Percentiles rank a stretch among this genome's conserved stretches.
Evolutionary conservation across 352 stramenopile genomes (phyloP).

Genomic region (Phytophthora megakarya): DNA sequence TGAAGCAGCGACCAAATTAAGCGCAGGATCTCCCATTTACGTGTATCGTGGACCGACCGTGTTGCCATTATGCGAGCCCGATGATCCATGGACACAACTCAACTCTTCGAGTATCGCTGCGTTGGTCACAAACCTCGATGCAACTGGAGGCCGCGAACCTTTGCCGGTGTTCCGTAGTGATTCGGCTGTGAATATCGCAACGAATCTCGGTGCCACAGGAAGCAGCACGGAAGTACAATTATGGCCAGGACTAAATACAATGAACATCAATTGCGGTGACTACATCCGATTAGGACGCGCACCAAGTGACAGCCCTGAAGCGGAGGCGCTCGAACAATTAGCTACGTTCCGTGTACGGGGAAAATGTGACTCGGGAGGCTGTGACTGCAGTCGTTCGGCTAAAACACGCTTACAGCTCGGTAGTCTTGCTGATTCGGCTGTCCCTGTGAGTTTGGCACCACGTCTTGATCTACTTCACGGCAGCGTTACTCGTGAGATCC

Average conservation of each 20-base stretch:
- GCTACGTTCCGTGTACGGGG: conserved; percentile 66
- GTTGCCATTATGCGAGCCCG: conserved; percentile 58
- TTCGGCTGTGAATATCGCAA: conserved; percentile 47
- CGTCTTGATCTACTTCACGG: conserved; percentile 40
- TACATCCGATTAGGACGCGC: conserved; percentile 67
- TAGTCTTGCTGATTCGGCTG: conserved; percentile 42
- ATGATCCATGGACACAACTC: conserved; percentile 58
- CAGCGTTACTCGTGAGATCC: conserved; percentile 65
- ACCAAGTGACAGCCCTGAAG: conserved; percentile 13
- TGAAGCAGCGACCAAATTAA: conserved; percentile 32
- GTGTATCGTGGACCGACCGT: conserved; percentile 73
- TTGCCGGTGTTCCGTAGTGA: conserved; percentile 66
- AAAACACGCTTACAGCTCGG: conserved; percentile 49
- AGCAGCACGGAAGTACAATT: conserved; percentile 39
- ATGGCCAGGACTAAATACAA: conserved; percentile 31
- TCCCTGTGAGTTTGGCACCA: conserved; percentile 49
- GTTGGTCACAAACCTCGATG: conserved; percentile 40
- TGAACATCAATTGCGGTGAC: conserved; percentile 68
- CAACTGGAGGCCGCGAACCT: conserved; percentile 41
- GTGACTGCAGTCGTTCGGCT: conserved; percentile 45
- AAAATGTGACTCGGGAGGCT: conserved; percentile 53
- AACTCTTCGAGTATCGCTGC: conserved; percentile 26
- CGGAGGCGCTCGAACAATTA: conserved; percentile 20
- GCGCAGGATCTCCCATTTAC: conserved; percentile 30
- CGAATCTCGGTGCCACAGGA: conserved; percentile 41